phyloP scores from a whole-genome alignment of 768 basidiomycete genomes.

The Cyathus striatus region DNA sequence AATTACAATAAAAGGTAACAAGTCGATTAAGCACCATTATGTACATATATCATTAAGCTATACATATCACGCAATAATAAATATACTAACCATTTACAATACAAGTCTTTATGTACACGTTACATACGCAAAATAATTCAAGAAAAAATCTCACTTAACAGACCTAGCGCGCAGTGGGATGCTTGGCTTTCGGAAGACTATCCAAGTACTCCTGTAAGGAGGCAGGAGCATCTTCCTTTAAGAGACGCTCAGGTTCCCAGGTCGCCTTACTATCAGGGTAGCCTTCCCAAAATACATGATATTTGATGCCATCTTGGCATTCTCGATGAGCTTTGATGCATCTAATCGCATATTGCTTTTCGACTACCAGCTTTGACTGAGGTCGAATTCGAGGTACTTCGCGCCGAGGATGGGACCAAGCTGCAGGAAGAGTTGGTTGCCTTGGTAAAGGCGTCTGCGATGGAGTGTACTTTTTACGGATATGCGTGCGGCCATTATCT shows the following conservation, averaged over 20 bases:
- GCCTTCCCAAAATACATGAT: constrained; percentile 50
- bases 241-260: constrained; percentile 48
- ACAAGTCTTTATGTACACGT: too few relatives aligned
- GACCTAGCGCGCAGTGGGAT: too few relatives aligned
- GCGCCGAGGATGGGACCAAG: constrained; percentile 51
- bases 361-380: constrained; percentile 24
- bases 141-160: too few relatives aligned
- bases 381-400: constrained; percentile 34
- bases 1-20: too few relatives aligned
- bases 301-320: constrained; percentile 30
- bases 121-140: too few relatives aligned
- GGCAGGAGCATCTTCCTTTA: constrained; percentile 45
- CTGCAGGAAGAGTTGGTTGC: constrained; percentile 26
- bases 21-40: too few relatives aligned
- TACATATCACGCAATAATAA: too few relatives aligned
- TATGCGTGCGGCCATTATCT: constrained; percentile 25
- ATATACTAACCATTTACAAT: too few relatives aligned
- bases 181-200: too few relatives aligned
- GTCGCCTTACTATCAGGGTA: constrained; percentile 46
- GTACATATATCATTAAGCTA: too few relatives aligned
- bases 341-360: constrained; percentile 39
- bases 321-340: constrained; percentile 32
- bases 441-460: neutral
- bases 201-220: constrained; percentile 40
- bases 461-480: constrained; percentile 28